A percentile compares a stretch with the other conserved stretches of the same genome.
These are phyloP conservation scores for Aphanoascus verrucosus DNA, from an alignment of 2,329 filamentous ascomycete genomes.

Conservation along the genomic window DNA sequence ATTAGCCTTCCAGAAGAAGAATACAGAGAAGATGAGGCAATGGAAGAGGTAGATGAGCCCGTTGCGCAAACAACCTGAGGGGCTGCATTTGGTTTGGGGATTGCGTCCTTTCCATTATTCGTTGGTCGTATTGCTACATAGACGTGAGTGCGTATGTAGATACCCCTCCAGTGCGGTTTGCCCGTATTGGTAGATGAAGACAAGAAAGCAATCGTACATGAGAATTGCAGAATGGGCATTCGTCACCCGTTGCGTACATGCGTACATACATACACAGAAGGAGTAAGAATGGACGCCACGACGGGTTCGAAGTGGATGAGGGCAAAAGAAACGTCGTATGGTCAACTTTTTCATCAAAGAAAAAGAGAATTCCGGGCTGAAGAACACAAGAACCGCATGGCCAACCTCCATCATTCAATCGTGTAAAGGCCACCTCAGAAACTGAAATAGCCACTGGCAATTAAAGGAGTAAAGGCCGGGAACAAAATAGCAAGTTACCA, in stretches of 20 bases:
- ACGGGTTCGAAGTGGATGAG: neutral
- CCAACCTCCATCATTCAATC: neutral
- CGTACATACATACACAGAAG: constrained; percentile 3
- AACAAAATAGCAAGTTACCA: neutral
- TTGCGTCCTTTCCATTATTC: neutral
- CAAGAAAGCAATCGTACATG: neutral
- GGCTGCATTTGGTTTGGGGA: neutral
- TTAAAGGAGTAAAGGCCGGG: neutral
- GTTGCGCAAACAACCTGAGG: constrained; percentile 25
- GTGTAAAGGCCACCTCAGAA: neutral
- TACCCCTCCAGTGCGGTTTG: neutral
- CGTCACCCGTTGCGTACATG: constrained; percentile 3
- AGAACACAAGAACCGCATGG: neutral
- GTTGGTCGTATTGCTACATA: neutral
- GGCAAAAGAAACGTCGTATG: too few species aligned
- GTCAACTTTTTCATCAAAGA: neutral
- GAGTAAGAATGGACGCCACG: neutral
- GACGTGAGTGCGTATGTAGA: neutral
- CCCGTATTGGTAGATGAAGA: neutral
- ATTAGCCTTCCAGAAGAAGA: constrained; percentile 5
- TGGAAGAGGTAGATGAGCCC: constrained; percentile 16
- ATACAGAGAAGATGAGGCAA: constrained; percentile 15
- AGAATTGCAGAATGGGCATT: neutral
- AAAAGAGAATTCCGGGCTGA: neutral
- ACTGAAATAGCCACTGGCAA: neutral